phyloP scores from a whole-genome alignment of 140 eudicot species.

The Bidens hawaiensis region DNA sequence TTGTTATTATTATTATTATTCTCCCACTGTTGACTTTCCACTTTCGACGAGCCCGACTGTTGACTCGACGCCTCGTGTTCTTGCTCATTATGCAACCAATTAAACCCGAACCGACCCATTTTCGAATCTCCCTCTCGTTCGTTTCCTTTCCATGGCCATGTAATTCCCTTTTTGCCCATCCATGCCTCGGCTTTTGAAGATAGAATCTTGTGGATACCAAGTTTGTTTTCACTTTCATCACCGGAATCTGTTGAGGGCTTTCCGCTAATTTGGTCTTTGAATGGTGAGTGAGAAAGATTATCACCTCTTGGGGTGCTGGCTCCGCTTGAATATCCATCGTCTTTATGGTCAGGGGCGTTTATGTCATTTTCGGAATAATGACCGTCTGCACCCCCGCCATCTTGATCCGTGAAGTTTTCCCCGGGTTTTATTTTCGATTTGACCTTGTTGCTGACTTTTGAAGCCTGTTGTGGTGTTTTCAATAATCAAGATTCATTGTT shows the following conservation, averaged over 20 bases:
- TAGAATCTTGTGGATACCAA: slow-evolving; percentile 64
- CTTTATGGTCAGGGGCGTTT: slow-evolving; percentile 51
- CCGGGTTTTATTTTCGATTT: slow-evolving; percentile 66
- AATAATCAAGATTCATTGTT: slow-evolving; percentile 29
- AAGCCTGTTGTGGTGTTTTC: slow-evolving; percentile 48
- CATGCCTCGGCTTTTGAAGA: slow-evolving; percentile 89
- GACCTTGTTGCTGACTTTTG: slow-evolving; percentile 58
- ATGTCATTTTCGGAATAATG: slow-evolving; percentile 56
- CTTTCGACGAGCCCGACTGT: slow-evolving; percentile 30
- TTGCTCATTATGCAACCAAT: slow-evolving; percentile 70
- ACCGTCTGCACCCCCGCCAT: slow-evolving; percentile 66
- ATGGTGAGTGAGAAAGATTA: slow-evolving; percentile 36
- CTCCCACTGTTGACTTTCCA: slow-evolving; percentile 49
- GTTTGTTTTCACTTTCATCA: slow-evolving; percentile 71
- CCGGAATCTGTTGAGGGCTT: slow-evolving; percentile 52
- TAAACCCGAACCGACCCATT: slow-evolving; percentile 50
- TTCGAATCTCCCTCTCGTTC: slow-evolving; percentile 52
- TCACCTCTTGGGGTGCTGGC: slow-evolving; percentile 93
- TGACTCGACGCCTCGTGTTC: slow-evolving; percentile 55
- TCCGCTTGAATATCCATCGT: slow-evolving; percentile 85
- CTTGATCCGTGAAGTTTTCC: slow-evolving; percentile 41
- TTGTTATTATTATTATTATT: too few relatives aligned
- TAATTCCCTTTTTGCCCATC: slow-evolving; percentile 77
- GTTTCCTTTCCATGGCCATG: slow-evolving; percentile 95
- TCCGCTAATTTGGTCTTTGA: slow-evolving; percentile 44